These are phyloP conservation scores for Sicyos edulis DNA, from an alignment of 306 rosid genomes.

Conservation along the genomic window DNA sequence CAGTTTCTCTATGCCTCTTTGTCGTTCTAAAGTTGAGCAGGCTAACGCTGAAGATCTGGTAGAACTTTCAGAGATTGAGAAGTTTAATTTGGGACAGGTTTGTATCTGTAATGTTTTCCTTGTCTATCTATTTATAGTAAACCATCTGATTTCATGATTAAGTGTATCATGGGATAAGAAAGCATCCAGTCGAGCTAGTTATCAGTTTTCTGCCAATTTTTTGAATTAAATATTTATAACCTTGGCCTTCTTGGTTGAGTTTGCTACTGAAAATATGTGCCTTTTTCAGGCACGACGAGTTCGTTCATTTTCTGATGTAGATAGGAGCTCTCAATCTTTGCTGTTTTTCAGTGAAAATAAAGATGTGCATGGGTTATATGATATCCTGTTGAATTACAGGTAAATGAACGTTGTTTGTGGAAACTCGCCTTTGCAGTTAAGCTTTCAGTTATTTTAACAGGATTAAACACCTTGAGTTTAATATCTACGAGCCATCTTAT, in stretches of 20 bases:
- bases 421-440: too few species aligned
- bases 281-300: conserved; percentile 56
- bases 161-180: too few species aligned
- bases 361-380: conserved; percentile 70
- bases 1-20: conserved; percentile 89
- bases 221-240: not conserved
- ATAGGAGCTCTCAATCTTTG: conserved; percentile 71
- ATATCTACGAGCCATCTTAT: not conserved
- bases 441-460: not conserved
- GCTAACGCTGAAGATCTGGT: conserved; percentile 68
- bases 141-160: too few species aligned
- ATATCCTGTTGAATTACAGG: conserved; percentile 80
- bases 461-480: not conserved
- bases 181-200: too few species aligned
- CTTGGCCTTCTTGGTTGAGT: conserved; percentile 10
- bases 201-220: too few species aligned
- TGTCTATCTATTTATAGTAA: not conserved
- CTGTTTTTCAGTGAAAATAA: conserved; percentile 62
- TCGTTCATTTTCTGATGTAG: conserved; percentile 57
- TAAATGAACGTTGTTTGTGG: conserved; percentile 19
- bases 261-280: not conserved
- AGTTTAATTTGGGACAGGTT: conserved; percentile 90
- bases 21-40: conserved; percentile 78
- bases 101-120: conserved; percentile 17
- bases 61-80: conserved; percentile 94